Base-by-base conservation (phyloP, 106 monocot genomes). In the Gastrodia elata region DNA sequence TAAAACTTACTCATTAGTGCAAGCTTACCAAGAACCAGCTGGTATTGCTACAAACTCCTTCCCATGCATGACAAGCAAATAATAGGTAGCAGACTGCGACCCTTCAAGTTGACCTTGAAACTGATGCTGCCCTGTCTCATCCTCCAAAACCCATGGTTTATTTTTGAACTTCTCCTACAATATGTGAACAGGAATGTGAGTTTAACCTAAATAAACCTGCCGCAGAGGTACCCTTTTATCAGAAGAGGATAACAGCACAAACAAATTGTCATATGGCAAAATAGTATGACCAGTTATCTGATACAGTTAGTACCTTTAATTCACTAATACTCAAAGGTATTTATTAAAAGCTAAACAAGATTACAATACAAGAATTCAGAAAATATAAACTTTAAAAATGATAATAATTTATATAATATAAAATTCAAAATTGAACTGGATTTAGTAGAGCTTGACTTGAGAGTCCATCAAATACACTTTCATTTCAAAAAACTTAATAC, bases 101-200 rank as follows among this genome's bases (percentile, higher is more conserved):
- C 98, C 98, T 75, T 99, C 98, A 77, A 89, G 37, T 64, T 91
- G 98, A 39, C 98, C 98, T 82, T 91, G 91, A 68, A 42, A 99
- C 74, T 99, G 98, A 83, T 91, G 72, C 67, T 89, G 91, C 6
- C 98, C 98, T 72, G 98, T 99, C 44, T 99, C 98, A 74, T 99
- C 98, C 80, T 99, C 98, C 77, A 99, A 80, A 28, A 91, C 71
- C 98, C 98, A 99, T 1, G 98, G 98, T 41, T 91, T 99, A 71
- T 89, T 99, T 57, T 89, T 99, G 65, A 82, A 82, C 70, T 93
- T 99, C 37, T 99, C 98, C 97, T 97, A 64, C 56, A 65, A 33
- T 30, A 74, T 65, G 26, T 39, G 40, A 39, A 41, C 22, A 67
- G 36, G 34, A 2, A 41, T 40, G 35, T 67, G 37, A 67, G 37